phyloP scores from a whole-genome alignment of 1,139 yeast species.

The Suhomyces bribrorum region DNA sequence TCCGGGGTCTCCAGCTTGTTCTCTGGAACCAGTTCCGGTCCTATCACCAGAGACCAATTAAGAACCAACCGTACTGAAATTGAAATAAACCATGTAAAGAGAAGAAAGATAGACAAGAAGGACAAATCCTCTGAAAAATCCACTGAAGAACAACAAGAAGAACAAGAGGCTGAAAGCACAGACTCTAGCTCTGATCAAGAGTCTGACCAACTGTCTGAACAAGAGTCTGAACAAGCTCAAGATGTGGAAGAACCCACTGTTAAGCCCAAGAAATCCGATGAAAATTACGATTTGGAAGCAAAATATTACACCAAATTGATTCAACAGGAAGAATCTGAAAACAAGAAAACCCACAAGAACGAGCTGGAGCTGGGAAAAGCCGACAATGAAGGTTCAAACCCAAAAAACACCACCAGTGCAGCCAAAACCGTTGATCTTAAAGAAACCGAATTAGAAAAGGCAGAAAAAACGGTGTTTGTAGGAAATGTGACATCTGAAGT shows the following conservation, averaged over 20 bases:
- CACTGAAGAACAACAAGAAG: conserved; percentile 19
- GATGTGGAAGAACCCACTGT: conserved; percentile 20
- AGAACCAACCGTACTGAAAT: conserved; percentile 28
- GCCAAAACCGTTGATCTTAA: conserved; percentile 53
- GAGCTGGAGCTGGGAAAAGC: conserved; percentile 32
- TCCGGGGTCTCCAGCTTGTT: conserved; percentile 45
- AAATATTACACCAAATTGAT: conserved; percentile 46
- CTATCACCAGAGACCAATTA: conserved; percentile 34
- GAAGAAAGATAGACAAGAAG: conserved; percentile 22
- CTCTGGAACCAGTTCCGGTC: conserved; percentile 34
- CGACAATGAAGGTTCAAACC: conserved; percentile 13
- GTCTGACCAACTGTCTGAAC: conserved; percentile 2
- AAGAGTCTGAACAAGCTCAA: conserved; percentile 12
- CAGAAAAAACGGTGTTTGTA: conserved; percentile 84
- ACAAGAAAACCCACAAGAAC: conserved; percentile 12
- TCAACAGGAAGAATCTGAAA: conserved; percentile 20
- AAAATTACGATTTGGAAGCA: conserved; percentile 50
- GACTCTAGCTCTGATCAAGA: background rate
- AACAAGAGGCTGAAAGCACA: conserved; percentile 17
- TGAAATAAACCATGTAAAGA: conserved; percentile 19
- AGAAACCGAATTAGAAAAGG: conserved; percentile 75
- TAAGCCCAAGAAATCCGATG: conserved; percentile 27
- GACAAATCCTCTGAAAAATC: conserved; percentile 16
- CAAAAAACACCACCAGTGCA: conserved; percentile 19
- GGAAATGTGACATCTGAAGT: conserved; percentile 78